These are phyloP conservation scores for Phytophthora capsici DNA, from an alignment of 352 stramenopile genomes.

Conservation along the genomic window DNA sequence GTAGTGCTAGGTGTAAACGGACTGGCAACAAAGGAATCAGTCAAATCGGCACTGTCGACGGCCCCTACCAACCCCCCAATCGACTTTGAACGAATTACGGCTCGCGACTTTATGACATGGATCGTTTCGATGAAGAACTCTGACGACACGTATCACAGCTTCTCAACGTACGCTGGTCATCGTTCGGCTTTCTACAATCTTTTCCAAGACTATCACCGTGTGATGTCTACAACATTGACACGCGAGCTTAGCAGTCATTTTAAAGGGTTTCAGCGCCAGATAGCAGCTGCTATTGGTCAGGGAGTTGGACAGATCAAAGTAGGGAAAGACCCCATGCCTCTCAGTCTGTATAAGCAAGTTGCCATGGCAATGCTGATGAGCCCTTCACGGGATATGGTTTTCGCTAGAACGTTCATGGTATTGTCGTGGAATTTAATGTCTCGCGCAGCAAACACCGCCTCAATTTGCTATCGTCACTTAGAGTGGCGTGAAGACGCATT, in stretches of 20 bases:
- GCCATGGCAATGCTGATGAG: constrained; percentile 7
- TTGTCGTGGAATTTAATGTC: constrained; percentile 34
- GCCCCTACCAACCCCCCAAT: no score
- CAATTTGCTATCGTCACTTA: constrained; percentile 29
- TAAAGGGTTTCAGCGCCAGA: constrained; percentile 10
- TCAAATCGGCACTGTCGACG: no score
- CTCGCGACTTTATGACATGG: no score
- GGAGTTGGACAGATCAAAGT: constrained; percentile 4
- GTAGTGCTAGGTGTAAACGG: no score
- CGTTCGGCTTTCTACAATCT: constrained; percentile 18
- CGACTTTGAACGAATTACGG: no score
- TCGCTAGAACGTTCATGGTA: constrained; percentile 31
- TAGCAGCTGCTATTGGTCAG: not conserved
- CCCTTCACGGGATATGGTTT: constrained; percentile 17
- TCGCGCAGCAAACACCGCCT: constrained; percentile 16
- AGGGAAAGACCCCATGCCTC: constrained; percentile 18
- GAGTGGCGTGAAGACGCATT: constrained; percentile 40
- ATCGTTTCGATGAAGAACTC: no score
- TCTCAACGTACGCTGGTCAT: constrained; percentile 17
- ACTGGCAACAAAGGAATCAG: no score
- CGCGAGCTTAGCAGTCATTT: constrained; percentile 9
- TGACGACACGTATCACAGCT: no score
- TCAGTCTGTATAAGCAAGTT: constrained; percentile 19
- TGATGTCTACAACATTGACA: not conserved
- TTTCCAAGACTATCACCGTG: constrained; percentile 16